phyloP scores from a whole-genome alignment of 225 moss, liverwort and hornwort species.

The Pleurozium schreberi region DNA sequence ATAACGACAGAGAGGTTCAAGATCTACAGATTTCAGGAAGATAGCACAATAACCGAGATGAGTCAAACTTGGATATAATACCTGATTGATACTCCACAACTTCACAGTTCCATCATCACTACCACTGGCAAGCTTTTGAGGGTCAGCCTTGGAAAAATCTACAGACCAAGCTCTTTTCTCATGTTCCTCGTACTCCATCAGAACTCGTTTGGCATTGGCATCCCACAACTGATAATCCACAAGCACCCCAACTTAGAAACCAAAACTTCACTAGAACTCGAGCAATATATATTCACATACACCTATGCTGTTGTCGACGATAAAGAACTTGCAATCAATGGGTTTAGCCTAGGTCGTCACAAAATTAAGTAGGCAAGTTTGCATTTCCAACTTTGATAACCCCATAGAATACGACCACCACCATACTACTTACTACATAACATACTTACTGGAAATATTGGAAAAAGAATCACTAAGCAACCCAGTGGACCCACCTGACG shows the following conservation, averaged over 20 bases:
- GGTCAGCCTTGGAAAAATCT: conserved; percentile 92
- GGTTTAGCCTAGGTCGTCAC: neutral
- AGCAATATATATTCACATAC: neutral
- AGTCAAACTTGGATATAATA: neutral
- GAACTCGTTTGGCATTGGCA: conserved; percentile 41
- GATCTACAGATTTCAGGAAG: neutral
- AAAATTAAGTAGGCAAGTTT: neutral
- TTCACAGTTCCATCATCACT: conserved; percentile 96
- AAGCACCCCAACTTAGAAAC: neutral
- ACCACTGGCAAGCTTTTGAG: conserved; percentile 88
- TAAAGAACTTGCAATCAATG: neutral
- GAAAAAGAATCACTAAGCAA: neutral
- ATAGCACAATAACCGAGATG: neutral
- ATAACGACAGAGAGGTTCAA: neutral
- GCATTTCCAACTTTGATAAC: neutral
- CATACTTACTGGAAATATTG: neutral
- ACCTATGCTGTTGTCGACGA: neutral
- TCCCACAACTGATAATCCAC: conserved; percentile 85
- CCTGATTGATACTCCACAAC: conserved; percentile 98
- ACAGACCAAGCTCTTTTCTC: conserved; percentile 98
- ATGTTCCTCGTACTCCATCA: conserved; percentile 86
- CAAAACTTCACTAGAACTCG: neutral
- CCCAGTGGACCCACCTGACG: neutral
- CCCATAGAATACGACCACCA: neutral
- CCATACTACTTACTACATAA: neutral